Conservation (phyloP, 306 rosid species). For the Sicyos edulis region DNA sequence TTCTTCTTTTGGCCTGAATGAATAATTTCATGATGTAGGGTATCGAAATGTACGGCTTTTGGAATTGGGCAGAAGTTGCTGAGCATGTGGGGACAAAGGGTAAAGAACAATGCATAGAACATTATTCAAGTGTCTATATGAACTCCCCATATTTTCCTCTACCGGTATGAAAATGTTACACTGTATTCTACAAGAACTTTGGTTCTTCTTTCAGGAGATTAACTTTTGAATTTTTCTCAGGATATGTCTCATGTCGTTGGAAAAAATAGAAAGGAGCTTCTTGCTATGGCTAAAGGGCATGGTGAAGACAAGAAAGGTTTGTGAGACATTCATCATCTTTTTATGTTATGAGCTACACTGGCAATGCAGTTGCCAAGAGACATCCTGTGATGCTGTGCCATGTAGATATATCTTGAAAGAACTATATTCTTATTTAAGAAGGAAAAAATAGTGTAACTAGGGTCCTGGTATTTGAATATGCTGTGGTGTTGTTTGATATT, state of each 20-base stretch:
- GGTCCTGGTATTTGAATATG: neutral
- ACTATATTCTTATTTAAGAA: neutral
- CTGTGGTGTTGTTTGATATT: too few relatives aligned
- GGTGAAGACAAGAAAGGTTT: conserved; percentile 90
- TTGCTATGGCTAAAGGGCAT: conserved; percentile 95
- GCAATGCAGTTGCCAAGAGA: neutral
- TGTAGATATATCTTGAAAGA: neutral
- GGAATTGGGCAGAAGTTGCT: conserved; percentile 98
- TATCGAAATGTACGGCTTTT: conserved; percentile 93
- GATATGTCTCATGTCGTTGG: conserved; percentile 98
- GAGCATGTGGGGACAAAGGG: conserved; percentile 98
- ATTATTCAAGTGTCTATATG: conserved; percentile 67
- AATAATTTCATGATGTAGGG: conserved; percentile 42
- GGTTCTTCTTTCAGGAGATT: conserved; percentile 21
- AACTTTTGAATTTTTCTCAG: conserved; percentile 38
- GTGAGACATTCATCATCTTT: conserved; percentile 5
- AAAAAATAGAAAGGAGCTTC: conserved; percentile 87
- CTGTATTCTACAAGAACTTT: conserved; percentile 21
- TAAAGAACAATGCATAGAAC: conserved; percentile 86
- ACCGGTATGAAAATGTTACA: conserved; percentile 60
- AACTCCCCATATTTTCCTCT: conserved; percentile 77
- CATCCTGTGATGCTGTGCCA: neutral
- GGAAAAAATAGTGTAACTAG: neutral
- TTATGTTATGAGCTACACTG: conserved; percentile 2
- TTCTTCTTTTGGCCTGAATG: conserved; percentile 9